These are phyloP conservation scores for Neoboletus subvelutipes DNA, from an alignment of 768 basidiomycete genomes.

Conservation along the genomic window DNA sequence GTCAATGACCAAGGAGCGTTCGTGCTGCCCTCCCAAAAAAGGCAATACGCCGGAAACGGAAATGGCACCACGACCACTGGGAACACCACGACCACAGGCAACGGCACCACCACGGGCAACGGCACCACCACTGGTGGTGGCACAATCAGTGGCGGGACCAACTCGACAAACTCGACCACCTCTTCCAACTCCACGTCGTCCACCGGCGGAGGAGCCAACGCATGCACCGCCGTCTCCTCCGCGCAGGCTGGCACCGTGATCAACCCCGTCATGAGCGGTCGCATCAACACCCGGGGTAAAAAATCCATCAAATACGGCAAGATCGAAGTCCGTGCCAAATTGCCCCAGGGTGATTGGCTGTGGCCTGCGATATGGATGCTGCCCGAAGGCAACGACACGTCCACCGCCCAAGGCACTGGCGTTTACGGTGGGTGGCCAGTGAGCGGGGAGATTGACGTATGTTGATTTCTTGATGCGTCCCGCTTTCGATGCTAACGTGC, in stretches of 20 bases:
- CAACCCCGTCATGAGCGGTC: constrained; percentile 55
- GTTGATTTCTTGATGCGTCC: constrained; percentile 18
- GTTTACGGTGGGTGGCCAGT: constrained; percentile 45
- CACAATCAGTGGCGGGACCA: constrained; percentile 13
- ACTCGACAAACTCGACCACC: constrained; percentile 25
- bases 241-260: constrained; percentile 36
- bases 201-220: constrained; percentile 11
- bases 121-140: constrained; percentile 1
- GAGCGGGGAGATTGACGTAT: constrained; percentile 58
- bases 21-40: constrained; percentile 22
- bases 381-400: constrained; percentile 25
- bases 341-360: constrained; percentile 52
- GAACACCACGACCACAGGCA: not conserved
- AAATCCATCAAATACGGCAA: constrained; percentile 54
- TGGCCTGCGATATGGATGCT: constrained; percentile 37
- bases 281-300: constrained; percentile 51
- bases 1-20: constrained; percentile 25
- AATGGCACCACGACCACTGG: not conserved
- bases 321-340: constrained; percentile 58
- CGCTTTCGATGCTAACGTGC: not conserved
- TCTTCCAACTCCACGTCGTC: constrained; percentile 22
- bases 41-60: constrained; percentile 22
- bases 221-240: constrained; percentile 46
- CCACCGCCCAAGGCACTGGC: constrained; percentile 18
- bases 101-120: not conserved